Conservation (phyloP, 1,139 yeast species). For the Zhuliangozyma parablackwelliae region DNA sequence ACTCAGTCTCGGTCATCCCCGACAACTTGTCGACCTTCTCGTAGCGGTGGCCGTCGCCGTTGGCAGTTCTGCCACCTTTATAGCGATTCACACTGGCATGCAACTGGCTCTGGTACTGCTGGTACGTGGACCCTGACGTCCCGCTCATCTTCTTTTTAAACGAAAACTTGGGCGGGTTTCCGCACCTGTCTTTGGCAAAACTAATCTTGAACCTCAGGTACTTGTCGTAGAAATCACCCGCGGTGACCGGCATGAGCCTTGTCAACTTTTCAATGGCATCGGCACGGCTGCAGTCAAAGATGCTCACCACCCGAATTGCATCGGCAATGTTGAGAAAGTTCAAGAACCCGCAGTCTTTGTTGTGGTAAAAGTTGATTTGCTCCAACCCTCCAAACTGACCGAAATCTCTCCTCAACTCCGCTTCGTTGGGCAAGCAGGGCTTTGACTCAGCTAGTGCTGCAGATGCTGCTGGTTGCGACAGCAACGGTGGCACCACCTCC, state of each 20-base stretch:
- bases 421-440: constrained; percentile 34
- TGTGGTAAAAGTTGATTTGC: constrained; percentile 44
- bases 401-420: constrained; percentile 38
- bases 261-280: constrained; percentile 7
- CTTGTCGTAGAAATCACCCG: constrained; percentile 31
- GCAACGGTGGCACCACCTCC: constrained; percentile 1
- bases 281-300: constrained; percentile 23
- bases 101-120: constrained; percentile 9
- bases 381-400: constrained; percentile 39
- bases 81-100: constrained; percentile 6
- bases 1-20: constrained; percentile 3
- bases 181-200: constrained; percentile 48
- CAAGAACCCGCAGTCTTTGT: constrained; percentile 44
- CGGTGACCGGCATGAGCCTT: constrained; percentile 9
- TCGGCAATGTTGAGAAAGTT: constrained; percentile 39
- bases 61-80: constrained; percentile 3
- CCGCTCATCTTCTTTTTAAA: constrained; percentile 27
- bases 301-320: constrained; percentile 33
- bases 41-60: neutral
- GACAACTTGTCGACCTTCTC: constrained; percentile 11
- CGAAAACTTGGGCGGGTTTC: constrained; percentile 43
- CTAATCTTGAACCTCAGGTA: constrained; percentile 39
- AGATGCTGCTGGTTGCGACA: neutral
- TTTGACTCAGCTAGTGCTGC: constrained; percentile 7
- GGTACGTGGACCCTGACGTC: constrained; percentile 9